phyloP scores from a whole-genome alignment of 2,329 filamentous ascomycete genomes.

The Ophiocordyceps australis region DNA sequence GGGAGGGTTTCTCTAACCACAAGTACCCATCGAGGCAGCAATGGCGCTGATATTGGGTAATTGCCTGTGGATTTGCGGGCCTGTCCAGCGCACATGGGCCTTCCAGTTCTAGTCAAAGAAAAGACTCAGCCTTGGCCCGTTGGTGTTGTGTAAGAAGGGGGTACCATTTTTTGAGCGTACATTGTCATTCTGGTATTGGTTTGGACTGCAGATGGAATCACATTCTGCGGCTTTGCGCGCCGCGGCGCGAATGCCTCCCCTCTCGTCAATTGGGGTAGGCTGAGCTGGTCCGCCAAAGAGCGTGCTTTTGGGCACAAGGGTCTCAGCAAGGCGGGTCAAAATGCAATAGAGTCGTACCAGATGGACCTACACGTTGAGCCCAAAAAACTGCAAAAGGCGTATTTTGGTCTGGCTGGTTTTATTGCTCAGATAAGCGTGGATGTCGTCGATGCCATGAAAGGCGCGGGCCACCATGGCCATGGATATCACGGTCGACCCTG shows the following conservation, averaged over 20 bases:
- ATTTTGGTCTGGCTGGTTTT: slow-evolving; percentile 17
- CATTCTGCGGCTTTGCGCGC: slow-evolving; percentile 11
- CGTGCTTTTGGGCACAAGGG: slow-evolving; percentile 10
- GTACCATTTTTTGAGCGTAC: too few relatives aligned
- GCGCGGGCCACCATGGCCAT: slow-evolving; percentile 22
- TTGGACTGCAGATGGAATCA: slow-evolving; percentile 11
- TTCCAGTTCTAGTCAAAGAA: slow-evolving; percentile 36
- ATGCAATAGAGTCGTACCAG: slow-evolving; percentile 7
- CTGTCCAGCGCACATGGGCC: slow-evolving; percentile 38
- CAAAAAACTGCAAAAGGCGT: slow-evolving; percentile 15
- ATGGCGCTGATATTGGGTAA: slow-evolving; percentile 36
- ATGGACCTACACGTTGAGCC: slow-evolving; percentile 11
- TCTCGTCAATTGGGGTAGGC: slow-evolving; percentile 12
- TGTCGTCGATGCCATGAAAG: slow-evolving; percentile 18
- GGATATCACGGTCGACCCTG: slow-evolving; percentile 42
- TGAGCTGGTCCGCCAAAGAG: slow-evolving; percentile 15
- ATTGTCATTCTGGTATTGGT: slow-evolving; percentile 15
- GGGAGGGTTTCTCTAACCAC: too few relatives aligned
- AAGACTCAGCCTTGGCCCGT: too few relatives aligned
- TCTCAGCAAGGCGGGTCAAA: background rate
- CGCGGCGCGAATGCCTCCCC: slow-evolving; percentile 12
- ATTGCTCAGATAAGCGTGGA: slow-evolving; percentile 28
- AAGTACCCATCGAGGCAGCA: slow-evolving; percentile 35
- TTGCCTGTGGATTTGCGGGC: slow-evolving; percentile 36
- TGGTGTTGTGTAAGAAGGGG: too few relatives aligned